A percentile compares a stretch with the other conserved stretches of the same genome.
phyloP scores from a whole-genome alignment of 441 rosid genomes.

The Hura crepitans region DNA sequence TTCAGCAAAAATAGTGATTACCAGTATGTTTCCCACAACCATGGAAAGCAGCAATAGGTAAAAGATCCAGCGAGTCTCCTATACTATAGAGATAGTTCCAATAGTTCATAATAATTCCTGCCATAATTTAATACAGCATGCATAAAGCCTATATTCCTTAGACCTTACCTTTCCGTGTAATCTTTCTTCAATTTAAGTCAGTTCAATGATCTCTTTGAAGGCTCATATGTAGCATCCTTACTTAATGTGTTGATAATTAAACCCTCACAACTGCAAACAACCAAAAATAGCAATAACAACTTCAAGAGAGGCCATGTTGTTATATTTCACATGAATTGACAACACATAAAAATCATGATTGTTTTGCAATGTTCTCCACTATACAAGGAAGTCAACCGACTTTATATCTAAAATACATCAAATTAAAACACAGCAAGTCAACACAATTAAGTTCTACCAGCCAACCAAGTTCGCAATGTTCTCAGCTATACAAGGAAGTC shows the following conservation, averaged over 20 bases:
- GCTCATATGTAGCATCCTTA: slow-evolving; percentile 92
- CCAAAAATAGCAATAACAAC: slow-evolving; percentile 13
- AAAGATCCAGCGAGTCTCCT: slow-evolving; percentile 94
- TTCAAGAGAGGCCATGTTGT: background rate
- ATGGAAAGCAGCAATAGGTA: slow-evolving; percentile 89
- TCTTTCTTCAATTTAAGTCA: slow-evolving; percentile 96
- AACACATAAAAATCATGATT: background rate
- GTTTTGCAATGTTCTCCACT: too few relatives aligned
- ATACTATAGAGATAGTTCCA: slow-evolving; percentile 42
- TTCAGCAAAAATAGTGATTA: slow-evolving; percentile 26
- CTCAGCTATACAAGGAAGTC: background rate
- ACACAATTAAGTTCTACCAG: background rate
- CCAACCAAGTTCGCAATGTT: background rate
- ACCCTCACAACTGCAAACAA: slow-evolving; percentile 85
- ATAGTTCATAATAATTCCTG: slow-evolving; percentile 5
- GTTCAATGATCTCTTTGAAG: slow-evolving; percentile 82
- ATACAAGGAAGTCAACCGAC: too few relatives aligned
- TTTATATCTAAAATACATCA: slow-evolving; percentile 7
- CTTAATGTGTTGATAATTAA: slow-evolving; percentile 84
- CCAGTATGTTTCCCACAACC: slow-evolving; percentile 95
- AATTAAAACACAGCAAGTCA: background rate
- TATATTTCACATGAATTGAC: background rate
- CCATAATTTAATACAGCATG: background rate
- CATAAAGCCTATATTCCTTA: slow-evolving; percentile 3
- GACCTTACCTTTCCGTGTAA: slow-evolving; percentile 72